Evolutionary conservation across 1,284 basidiomycete genomes (phyloP).

Genomic region (Cerioporus squamosus): DNA sequence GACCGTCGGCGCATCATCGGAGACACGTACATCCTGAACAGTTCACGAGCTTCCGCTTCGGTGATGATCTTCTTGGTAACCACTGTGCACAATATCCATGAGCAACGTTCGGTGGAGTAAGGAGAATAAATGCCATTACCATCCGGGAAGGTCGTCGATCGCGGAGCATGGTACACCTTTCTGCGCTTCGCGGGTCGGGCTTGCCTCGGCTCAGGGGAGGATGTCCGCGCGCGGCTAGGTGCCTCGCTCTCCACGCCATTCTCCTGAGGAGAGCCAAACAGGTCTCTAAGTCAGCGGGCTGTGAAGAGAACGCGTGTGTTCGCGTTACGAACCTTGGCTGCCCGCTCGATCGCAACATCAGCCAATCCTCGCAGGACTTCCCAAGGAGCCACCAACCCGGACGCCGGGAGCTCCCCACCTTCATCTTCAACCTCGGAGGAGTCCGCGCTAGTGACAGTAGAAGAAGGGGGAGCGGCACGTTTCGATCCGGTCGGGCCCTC

Average conservation of each 20-base stretch:
- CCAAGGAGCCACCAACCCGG: slow-evolving; percentile 81
- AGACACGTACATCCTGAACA: slow-evolving; percentile 76
- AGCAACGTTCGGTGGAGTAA: slow-evolving; percentile 7
- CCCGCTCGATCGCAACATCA: slow-evolving; percentile 77
- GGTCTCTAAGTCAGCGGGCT: slow-evolving; percentile 11
- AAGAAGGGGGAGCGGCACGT: slow-evolving; percentile 60
- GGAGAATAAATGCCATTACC: slow-evolving; percentile 43
- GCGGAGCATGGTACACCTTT: slow-evolving; percentile 65
- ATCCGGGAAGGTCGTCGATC: slow-evolving; percentile 65
- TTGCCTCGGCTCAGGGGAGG: slow-evolving; percentile 65
- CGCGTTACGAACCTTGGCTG: slow-evolving; percentile 60
- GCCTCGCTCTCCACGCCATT: slow-evolving; percentile 76
- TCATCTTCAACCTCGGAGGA: slow-evolving; percentile 80
- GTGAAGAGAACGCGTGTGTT: slow-evolving; percentile 16
- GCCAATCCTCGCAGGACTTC: slow-evolving; percentile 81
- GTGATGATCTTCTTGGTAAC: slow-evolving; percentile 80
- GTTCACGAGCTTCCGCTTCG: slow-evolving; percentile 80
- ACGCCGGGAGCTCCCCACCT: slow-evolving; percentile 77
- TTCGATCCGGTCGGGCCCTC: slow-evolving; percentile 50
- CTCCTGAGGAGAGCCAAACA: slow-evolving; percentile 50
- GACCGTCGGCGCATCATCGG: slow-evolving; percentile 21
- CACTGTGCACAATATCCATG: slow-evolving; percentile 46
- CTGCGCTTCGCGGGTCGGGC: slow-evolving; percentile 70
- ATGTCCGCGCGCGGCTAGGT: slow-evolving; percentile 72
- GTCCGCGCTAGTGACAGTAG: slow-evolving; percentile 73